These are phyloP conservation scores for Alternaria ventricosa DNA, from an alignment of 2,329 filamentous ascomycete species.

Conservation along the genomic window DNA sequence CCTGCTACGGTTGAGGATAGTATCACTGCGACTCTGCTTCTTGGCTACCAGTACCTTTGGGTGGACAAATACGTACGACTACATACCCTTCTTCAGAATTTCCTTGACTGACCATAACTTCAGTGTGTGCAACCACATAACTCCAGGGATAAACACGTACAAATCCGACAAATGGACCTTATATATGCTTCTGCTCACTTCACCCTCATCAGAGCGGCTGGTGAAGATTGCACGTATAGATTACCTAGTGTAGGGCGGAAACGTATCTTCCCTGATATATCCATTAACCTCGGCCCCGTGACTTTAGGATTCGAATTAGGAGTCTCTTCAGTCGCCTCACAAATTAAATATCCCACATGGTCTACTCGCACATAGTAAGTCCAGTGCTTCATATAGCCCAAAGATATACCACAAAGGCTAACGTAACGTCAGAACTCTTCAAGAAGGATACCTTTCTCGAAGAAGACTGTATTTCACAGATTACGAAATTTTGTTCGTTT, in stretches of 20 bases:
- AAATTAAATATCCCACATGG: not conserved
- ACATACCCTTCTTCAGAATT: not conserved
- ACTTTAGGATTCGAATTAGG: not conserved
- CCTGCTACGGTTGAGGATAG: not conserved
- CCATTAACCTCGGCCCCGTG: not conserved
- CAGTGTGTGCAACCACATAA: not conserved
- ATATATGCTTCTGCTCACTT: not conserved
- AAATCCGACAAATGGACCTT: not conserved
- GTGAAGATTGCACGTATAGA: not conserved
- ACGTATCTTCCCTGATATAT: not conserved
- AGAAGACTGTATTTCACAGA: not conserved
- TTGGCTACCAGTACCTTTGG: not conserved
- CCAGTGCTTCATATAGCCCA: not conserved
- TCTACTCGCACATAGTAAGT: not conserved
- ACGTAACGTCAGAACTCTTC: not conserved
- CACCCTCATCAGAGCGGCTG: not conserved
- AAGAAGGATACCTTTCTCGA: not conserved
- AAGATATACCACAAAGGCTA: not conserved
- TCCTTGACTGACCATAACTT: not conserved
- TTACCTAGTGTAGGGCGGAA: not conserved
- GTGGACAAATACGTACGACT: not conserved
- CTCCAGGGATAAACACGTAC: not conserved
- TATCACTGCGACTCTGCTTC: not conserved
- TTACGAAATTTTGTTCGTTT: not conserved
- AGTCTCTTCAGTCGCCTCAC: rapidly evolving